Conservation (phyloP, 1,139 yeast species). For the Yamadazyma dushanensis region DNA sequence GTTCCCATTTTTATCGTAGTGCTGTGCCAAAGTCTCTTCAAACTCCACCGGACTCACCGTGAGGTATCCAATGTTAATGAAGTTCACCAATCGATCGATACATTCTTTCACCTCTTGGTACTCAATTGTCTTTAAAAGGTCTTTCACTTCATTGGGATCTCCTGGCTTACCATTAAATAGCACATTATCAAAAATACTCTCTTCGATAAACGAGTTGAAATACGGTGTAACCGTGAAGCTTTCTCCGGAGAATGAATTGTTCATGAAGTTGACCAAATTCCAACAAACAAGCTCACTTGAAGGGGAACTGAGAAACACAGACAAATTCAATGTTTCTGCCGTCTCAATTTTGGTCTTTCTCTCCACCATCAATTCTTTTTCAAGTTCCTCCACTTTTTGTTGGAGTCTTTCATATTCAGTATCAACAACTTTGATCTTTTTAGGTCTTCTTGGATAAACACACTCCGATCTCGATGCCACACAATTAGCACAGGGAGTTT, state of each 20-base stretch:
- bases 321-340: conserved; percentile 12
- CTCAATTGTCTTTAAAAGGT: background rate
- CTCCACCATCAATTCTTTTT: conserved; percentile 13
- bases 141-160: conserved; percentile 4
- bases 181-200: conserved; percentile 21
- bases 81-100: conserved; percentile 20
- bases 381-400: conserved; percentile 15
- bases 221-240: conserved; percentile 22
- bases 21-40: conserved; percentile 12
- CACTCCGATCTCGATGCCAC: conserved; percentile 18
- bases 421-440: conserved; percentile 21
- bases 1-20: conserved; percentile 17
- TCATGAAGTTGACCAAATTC: conserved; percentile 24
- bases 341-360: conserved; percentile 2
- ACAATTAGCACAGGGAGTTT: conserved; percentile 25
- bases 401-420: conserved; percentile 24
- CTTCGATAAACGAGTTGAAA: conserved; percentile 27
- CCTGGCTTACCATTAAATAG: conserved; percentile 8
- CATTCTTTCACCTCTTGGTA: conserved; percentile 5
- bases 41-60: conserved; percentile 24
- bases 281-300: conserved; percentile 29
- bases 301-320: conserved; percentile 27
- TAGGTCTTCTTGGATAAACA: conserved; percentile 24
- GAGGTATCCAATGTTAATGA: conserved; percentile 27
- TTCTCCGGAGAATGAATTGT: conserved; percentile 8